Conservation (phyloP, 345 rosid genomes). For the Sonneratia alba region DNA sequence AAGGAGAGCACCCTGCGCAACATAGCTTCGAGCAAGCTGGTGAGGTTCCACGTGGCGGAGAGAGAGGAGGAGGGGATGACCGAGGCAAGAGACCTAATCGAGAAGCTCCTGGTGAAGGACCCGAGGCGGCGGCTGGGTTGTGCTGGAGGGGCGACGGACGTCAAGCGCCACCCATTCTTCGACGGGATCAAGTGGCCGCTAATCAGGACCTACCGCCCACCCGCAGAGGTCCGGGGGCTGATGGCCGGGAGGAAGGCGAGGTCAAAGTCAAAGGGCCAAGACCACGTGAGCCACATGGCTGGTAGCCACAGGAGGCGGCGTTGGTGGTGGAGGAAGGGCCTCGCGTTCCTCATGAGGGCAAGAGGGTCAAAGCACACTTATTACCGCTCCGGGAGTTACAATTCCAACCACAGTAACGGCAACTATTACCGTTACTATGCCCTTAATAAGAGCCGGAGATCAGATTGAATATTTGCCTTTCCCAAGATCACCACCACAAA, state of each 20-base stretch:
- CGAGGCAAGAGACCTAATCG: conserved; percentile 65
- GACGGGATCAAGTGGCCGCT: conserved; percentile 71
- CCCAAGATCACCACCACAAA: no score
- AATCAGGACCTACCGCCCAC: conserved; percentile 71
- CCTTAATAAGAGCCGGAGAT: conserved; percentile 9
- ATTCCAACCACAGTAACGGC: conserved; percentile 23
- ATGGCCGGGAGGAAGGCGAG: conserved; percentile 22
- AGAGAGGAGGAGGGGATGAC: conserved; percentile 33
- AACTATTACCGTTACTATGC: conserved; percentile 29
- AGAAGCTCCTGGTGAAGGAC: conserved; percentile 65
- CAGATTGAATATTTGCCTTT: neutral
- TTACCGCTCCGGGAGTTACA: conserved; percentile 8
- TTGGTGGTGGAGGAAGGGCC: conserved; percentile 47
- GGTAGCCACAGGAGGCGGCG: conserved; percentile 27
- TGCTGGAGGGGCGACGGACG: conserved; percentile 61
- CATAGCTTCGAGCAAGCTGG: conserved; percentile 33
- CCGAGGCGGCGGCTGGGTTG: conserved; percentile 70
- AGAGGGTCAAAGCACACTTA: conserved; percentile 10
- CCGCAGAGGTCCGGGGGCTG: conserved; percentile 57
- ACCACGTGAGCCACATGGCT: conserved; percentile 19
- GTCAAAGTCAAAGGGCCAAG: conserved; percentile 17
- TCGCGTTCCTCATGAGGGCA: conserved; percentile 24
- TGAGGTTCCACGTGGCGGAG: conserved; percentile 28
- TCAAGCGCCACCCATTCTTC: conserved; percentile 71
- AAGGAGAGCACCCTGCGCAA: conserved; percentile 71